Conservation (phyloP, 495 filamentous ascomycete genomes). For the Rostrohypoxylon terebratum region DNA sequence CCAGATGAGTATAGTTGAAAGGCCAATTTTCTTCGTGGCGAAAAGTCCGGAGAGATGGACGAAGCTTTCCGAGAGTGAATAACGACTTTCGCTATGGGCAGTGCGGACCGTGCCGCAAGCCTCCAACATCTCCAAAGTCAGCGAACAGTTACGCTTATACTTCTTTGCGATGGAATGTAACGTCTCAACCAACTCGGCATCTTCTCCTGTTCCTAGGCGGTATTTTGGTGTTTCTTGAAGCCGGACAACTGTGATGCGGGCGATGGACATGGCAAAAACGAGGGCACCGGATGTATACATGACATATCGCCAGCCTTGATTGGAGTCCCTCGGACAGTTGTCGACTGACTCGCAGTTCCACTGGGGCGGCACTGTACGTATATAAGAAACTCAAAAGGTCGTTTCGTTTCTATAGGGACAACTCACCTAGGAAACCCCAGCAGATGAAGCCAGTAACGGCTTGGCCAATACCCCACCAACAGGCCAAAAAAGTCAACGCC, state of each 20-base stretch:
- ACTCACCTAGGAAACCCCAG: slow-evolving; percentile 78
- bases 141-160: slow-evolving; percentile 70
- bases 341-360: slow-evolving; percentile 70
- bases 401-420: slow-evolving; percentile 38
- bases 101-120: slow-evolving; percentile 60
- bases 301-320: slow-evolving; percentile 88
- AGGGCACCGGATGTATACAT: slow-evolving; percentile 73
- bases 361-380: slow-evolving; percentile 49
- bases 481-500: slow-evolving; percentile 77
- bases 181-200: slow-evolving; percentile 69
- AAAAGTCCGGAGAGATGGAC: slow-evolving; percentile 74
- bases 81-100: slow-evolving; percentile 56
- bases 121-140: slow-evolving; percentile 71
- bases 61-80: slow-evolving; percentile 62
- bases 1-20: slow-evolving; percentile 75
- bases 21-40: slow-evolving; percentile 67
- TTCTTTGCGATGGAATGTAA: slow-evolving; percentile 70
- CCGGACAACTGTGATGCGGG: slow-evolving; percentile 74
- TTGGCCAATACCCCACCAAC: slow-evolving; percentile 83
- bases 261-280: slow-evolving; percentile 72
- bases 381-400: slow-evolving; percentile 47
- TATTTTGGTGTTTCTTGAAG: slow-evolving; percentile 80
- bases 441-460: slow-evolving; percentile 77
- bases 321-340: slow-evolving; percentile 69
- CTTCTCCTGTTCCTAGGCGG: slow-evolving; percentile 71